Conservation (phyloP, 768 basidiomycete species). For the Pulveroboletus sp. region DNA sequence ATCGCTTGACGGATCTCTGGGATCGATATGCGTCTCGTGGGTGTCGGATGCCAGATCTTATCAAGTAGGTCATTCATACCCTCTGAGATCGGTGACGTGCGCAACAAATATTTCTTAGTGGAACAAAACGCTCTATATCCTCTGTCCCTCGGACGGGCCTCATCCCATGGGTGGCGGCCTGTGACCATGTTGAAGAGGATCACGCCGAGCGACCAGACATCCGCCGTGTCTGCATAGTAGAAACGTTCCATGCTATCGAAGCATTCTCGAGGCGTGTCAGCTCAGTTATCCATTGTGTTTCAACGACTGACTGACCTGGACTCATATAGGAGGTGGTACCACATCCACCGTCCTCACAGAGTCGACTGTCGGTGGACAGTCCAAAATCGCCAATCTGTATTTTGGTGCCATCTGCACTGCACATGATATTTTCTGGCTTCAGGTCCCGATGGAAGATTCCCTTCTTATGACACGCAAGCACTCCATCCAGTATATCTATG, state of each 20-base stretch:
- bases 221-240: conserved; percentile 29
- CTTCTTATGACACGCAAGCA: conserved; percentile 65
- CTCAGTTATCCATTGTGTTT: neutral
- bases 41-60: conserved; percentile 14
- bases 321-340: conserved; percentile 66
- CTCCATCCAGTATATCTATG: conserved; percentile 72
- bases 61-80: conserved; percentile 3
- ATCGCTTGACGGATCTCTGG: conserved; percentile 16
- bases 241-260: conserved; percentile 36
- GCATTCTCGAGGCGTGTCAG: conserved; percentile 44
- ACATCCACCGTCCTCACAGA: conserved; percentile 49
- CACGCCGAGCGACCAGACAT: conserved; percentile 73
- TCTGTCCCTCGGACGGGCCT: conserved; percentile 1
- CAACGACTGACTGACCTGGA: conserved; percentile 47
- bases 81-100: conserved; percentile 8
- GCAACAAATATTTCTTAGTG: neutral
- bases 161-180: conserved; percentile 31
- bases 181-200: conserved; percentile 84
- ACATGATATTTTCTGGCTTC: conserved; percentile 82
- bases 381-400: conserved; percentile 81
- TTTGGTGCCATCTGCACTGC: conserved; percentile 45
- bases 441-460: conserved; percentile 82
- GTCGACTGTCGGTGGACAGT: conserved; percentile 43
- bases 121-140: conserved; percentile 2
- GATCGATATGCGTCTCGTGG: conserved; percentile 12